A percentile compares a stretch with the other conserved stretches of the same genome.
Evolutionary conservation across 1,139 yeast genomes (phyloP).

Genomic region (Blastobotrys ciferrii): DNA sequence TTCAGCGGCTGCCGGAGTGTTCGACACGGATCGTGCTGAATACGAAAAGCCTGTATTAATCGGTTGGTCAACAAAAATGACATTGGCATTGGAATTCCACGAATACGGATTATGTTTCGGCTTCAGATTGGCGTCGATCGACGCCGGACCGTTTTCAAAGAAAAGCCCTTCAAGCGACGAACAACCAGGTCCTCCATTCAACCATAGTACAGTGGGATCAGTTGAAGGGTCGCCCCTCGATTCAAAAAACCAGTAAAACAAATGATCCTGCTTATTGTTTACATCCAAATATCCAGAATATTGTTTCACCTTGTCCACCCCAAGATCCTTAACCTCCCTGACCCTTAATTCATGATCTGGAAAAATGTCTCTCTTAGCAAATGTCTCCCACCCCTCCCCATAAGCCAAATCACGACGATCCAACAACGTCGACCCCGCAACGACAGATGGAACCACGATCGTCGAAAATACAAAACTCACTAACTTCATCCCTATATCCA

Average conservation of each 20-base stretch:
- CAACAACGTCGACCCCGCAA: background rate
- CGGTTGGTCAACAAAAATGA: slow-evolving; percentile 70
- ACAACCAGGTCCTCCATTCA: slow-evolving; percentile 80
- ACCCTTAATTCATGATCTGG: slow-evolving; percentile 31
- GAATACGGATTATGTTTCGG: slow-evolving; percentile 60
- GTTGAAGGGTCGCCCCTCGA: slow-evolving; percentile 62
- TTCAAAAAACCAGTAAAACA: slow-evolving; percentile 78
- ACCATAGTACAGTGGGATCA: slow-evolving; percentile 67
- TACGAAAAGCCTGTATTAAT: slow-evolving; percentile 77
- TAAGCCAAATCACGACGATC: background rate
- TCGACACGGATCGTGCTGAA: slow-evolving; percentile 25
- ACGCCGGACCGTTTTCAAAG: slow-evolving; percentile 28
- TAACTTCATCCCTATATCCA: too few species aligned
- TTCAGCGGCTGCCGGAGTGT: slow-evolving; percentile 73
- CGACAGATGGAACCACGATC: background rate
- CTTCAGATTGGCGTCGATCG: slow-evolving; percentile 41
- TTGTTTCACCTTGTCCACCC: slow-evolving; percentile 46
- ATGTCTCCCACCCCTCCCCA: background rate
- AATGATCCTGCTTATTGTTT: slow-evolving; percentile 71
- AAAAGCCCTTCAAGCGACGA: slow-evolving; percentile 36
- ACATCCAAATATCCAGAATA: slow-evolving; percentile 66
- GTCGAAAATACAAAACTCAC: background rate
- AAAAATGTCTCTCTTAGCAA: slow-evolving; percentile 9
- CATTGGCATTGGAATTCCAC: slow-evolving; percentile 69
- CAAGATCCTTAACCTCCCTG: slow-evolving; percentile 31